Evolutionary conservation across 2,329 filamentous ascomycete genomes (phyloP).

Genomic region (Nakataea oryzae): DNA sequence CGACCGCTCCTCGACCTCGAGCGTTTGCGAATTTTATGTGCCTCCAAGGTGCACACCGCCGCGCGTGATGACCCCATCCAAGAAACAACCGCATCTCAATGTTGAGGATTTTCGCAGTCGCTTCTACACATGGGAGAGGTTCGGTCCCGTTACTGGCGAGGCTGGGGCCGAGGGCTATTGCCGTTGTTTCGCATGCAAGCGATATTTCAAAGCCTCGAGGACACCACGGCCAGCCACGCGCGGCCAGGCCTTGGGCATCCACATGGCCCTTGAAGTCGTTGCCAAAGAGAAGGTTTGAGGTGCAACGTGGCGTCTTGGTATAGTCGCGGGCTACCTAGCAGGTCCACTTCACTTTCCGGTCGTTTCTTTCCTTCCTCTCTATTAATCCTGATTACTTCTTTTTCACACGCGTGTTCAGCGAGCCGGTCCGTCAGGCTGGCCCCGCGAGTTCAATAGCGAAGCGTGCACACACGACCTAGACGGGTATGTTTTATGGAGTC

Average conservation of each 20-base stretch:
- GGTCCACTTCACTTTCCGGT: neutral
- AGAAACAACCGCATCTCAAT: neutral
- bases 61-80: neutral
- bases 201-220: neutral
- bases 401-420: neutral
- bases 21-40: neutral
- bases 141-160: too few species aligned
- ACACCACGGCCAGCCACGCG: neutral
- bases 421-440: neutral
- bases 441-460: neutral
- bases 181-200: neutral
- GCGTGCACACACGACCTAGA: neutral
- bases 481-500: neutral
- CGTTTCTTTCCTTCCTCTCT: neutral
- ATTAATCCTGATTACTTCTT: neutral
- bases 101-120: slow-evolving; percentile 1
- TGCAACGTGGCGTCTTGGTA: too few species aligned
- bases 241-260: neutral
- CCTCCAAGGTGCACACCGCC: too few species aligned
- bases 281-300: neutral
- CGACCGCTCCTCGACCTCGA: too few species aligned
- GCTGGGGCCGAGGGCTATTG: neutral
- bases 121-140: neutral
- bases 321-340: neutral
- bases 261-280: neutral